phyloP scores from a whole-genome alignment of 192 early-diverging fungal species.

The Dissophora ornata region DNA sequence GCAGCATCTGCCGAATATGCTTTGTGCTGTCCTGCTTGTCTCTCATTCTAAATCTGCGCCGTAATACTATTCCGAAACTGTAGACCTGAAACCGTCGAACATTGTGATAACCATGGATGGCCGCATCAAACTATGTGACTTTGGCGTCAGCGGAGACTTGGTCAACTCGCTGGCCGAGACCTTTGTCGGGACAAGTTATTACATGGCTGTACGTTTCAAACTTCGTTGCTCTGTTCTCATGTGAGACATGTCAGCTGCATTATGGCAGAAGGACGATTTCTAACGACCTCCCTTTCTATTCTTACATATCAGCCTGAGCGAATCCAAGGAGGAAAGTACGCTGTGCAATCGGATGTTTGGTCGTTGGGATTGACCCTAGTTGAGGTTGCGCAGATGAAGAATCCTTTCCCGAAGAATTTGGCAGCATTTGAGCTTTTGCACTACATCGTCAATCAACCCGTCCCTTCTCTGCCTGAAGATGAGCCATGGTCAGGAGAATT shows the following conservation, averaged over 20 bases:
- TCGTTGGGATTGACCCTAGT: slow-evolving; percentile 92
- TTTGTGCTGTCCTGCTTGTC: no score
- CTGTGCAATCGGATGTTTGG: slow-evolving; percentile 97
- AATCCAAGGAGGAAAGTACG: slow-evolving; percentile 90
- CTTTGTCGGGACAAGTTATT: slow-evolving; percentile 96
- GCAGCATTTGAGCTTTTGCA: slow-evolving; percentile 94
- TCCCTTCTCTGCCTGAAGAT: slow-evolving; percentile 78
- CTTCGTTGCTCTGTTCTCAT: no score
- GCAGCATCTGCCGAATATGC: no score
- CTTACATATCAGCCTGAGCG: slow-evolving; percentile 83
- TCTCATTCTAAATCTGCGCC: no score
- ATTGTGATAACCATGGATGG: slow-evolving; percentile 91
- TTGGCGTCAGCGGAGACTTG: slow-evolving; percentile 94
- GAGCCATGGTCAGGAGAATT: slow-evolving; percentile 69
- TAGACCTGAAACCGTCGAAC: slow-evolving; percentile 99
- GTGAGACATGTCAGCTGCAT: no score
- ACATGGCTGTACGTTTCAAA: slow-evolving; percentile 94
- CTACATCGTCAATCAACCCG: slow-evolving; percentile 91
- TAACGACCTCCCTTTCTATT: neutral
- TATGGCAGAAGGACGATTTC: no score
- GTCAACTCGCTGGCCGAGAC: slow-evolving; percentile 91
- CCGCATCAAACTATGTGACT: slow-evolving; percentile 96
- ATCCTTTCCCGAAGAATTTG: slow-evolving; percentile 88
- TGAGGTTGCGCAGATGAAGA: slow-evolving; percentile 92
- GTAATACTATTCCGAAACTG: no score